Percentiles rank a stretch among this genome's conserved stretches.
Conservation (phyloP, 2,329 filamentous ascomycete species). For the Xylariales sp. region DNA sequence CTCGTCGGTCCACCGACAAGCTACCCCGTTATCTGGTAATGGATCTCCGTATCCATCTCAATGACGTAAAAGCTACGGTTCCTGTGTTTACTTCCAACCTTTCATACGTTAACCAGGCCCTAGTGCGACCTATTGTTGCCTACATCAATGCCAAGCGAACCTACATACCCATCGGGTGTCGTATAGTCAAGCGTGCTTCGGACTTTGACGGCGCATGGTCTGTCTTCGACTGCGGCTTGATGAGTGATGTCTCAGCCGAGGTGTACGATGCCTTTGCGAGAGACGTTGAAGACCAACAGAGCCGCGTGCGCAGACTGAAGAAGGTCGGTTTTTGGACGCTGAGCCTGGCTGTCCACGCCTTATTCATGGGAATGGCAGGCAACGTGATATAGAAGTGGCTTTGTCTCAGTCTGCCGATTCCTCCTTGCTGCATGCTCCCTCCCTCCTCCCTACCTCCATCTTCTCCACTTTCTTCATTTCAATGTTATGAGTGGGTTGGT, state of each 20-base stretch:
- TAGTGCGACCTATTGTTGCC: constrained; percentile 92
- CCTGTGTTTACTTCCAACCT: constrained; percentile 89
- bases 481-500: no score
- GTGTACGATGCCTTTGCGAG: constrained; percentile 91
- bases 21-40: constrained; percentile 82
- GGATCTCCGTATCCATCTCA: constrained; percentile 91
- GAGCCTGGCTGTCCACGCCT: constrained; percentile 84
- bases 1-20: constrained; percentile 33
- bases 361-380: constrained; percentile 92
- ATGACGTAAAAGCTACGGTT: constrained; percentile 88
- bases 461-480: no score
- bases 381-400: constrained; percentile 54
- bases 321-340: constrained; percentile 97
- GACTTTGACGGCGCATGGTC: constrained; percentile 98
- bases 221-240: constrained; percentile 84
- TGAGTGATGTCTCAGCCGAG: constrained; percentile 91
- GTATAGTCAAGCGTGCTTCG: constrained; percentile 80
- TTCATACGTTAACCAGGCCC: constrained; percentile 92
- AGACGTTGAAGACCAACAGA: constrained; percentile 86
- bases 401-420: not conserved
- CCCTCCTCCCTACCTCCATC: no score
- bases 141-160: constrained; percentile 96
- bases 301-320: constrained; percentile 79
- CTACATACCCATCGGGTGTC: constrained; percentile 92
- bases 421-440: no score